Evolutionary conservation across 176 grass and related monocot species (phyloP).

Genomic region (Oryza glaberrima): DNA sequence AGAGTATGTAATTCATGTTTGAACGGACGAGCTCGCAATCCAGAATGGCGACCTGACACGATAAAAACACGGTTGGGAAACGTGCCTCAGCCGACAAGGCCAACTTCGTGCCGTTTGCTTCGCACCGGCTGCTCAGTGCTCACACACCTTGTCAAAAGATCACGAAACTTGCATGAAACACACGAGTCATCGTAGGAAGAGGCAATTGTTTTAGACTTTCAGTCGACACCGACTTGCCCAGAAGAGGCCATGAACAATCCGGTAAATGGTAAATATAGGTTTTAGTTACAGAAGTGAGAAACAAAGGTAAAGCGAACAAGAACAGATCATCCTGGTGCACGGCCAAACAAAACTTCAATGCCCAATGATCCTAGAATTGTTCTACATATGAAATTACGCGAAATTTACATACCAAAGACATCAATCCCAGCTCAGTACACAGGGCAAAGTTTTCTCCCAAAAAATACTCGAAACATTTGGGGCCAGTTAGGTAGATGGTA

Average conservation of each 20-base stretch:
- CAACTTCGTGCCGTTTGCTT: too few relatives aligned
- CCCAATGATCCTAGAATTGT: not conserved
- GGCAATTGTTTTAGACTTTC: too few relatives aligned
- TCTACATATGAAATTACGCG: not conserved
- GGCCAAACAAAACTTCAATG: constrained; percentile 16
- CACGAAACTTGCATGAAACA: too few relatives aligned
- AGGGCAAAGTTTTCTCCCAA: not conserved
- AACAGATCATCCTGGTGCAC: not conserved
- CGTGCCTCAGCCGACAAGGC: too few relatives aligned
- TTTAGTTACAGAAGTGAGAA: not conserved
- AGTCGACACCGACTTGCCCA: not conserved
- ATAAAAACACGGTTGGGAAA: too few relatives aligned
- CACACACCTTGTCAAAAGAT: too few relatives aligned
- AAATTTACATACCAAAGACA: not conserved
- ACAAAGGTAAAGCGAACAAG: not conserved
- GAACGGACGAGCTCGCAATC: too few relatives aligned
- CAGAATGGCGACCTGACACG: too few relatives aligned
- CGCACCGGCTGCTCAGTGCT: too few relatives aligned
- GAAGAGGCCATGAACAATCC: not conserved
- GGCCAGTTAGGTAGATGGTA: constrained; percentile 26
- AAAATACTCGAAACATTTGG: not conserved
- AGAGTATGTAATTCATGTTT: too few relatives aligned
- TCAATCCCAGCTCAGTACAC: constrained; percentile 15
- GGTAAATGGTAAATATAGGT: not conserved
- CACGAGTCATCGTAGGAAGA: too few relatives aligned